Percentiles rank a stretch among this genome's conserved stretches.
These are phyloP conservation scores for Azolla pinnata DNA, from an alignment of 75 land plant species.

Conservation along the genomic window DNA sequence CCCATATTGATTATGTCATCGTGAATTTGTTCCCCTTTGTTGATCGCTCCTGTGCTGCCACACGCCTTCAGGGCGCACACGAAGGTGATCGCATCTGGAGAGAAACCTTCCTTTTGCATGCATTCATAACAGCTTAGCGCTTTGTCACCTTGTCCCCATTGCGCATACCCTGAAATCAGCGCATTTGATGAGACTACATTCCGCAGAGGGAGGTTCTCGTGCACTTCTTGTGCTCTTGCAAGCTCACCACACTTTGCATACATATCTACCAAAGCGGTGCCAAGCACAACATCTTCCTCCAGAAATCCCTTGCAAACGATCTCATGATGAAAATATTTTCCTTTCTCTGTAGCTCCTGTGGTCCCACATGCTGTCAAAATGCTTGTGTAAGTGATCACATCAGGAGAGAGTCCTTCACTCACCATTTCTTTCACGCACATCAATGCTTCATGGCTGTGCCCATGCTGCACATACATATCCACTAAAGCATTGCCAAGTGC, in stretches of 20 bases:
- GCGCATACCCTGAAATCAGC: constrained; percentile 53
- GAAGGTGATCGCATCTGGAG: constrained; percentile 6
- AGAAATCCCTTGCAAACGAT: constrained; percentile 27
- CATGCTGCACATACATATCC: no score
- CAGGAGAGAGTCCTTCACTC: no score
- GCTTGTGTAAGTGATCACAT: no score
- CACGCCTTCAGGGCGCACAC: constrained; percentile 14
- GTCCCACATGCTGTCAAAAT: no score
- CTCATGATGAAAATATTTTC: constrained; percentile 49
- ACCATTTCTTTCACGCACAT: no score
- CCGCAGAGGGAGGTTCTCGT: constrained; percentile 29
- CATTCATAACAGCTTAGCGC: constrained; percentile 28
- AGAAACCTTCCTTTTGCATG: constrained; percentile 15
- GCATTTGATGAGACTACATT: constrained; percentile 60
- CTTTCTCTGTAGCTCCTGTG: constrained; percentile 37
- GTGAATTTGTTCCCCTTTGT: constrained; percentile 10
- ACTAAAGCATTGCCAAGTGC: no score
- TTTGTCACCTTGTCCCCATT: constrained; percentile 33
- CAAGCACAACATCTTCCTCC: constrained; percentile 22
- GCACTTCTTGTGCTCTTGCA: constrained; percentile 35
- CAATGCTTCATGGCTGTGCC: no score
- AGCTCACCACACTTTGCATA: constrained; percentile 52
- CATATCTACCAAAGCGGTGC: constrained; percentile 55
- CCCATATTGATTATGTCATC: constrained; percentile 7
- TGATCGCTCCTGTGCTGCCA: constrained; percentile 6